Evolutionary conservation across 2,329 filamentous ascomycete genomes (phyloP), one percentile per base, ranked within the genome.

Genomic region (Fusarium austroafricanum): DNA sequence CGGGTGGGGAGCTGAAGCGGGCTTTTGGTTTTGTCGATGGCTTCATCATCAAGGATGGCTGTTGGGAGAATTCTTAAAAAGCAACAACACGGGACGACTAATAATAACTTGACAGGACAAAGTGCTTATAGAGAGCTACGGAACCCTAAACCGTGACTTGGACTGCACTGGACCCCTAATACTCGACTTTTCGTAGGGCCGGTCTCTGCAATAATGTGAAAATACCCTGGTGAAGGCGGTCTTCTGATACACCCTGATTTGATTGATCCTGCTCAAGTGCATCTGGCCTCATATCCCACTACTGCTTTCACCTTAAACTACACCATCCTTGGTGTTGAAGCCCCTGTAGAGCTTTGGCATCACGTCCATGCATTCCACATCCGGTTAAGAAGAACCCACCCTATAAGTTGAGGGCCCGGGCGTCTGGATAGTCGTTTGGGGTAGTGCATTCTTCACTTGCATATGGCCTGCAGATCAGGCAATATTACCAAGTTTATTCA

Each of bases 21-120:
- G 33, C 28, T 26, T 44, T 38, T 21, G 10, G 31, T 38, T 35
- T n/a, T 65, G 46, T 58, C 45, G 65, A 73, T 73, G 40, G 58
- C 71, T 65, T 73, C 71, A 66, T 39, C 10, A 9, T 15, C 3
- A 31, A 7, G 12, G 9, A 20, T 10, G 5, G 20, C 6, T 20
- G 14, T 21, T n/a, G 8, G 14, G 17, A 28, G 23, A 23, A 20
- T 21, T 28, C n/a, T 20, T 5, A 31, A 26, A 10, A 39, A 11
- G 21, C 18, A 38, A 21, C 9, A 35, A n/a, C 14, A 3, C 15
- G 23, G 33, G 18, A 37, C 28, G 17, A 28, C 15, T 3, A 15
- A 29, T 10, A 15, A 7, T 10, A 6, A 29, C 9, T n/a, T 14
- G 28, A 9, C 8, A 35, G 4, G 17, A 9, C 14, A 35, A 7